Percentiles rank a stretch among this genome's conserved stretches.
These are phyloP conservation scores for Cladosporium sp. DNA, from an alignment of 2,329 filamentous ascomycete species.

Conservation along the genomic window DNA sequence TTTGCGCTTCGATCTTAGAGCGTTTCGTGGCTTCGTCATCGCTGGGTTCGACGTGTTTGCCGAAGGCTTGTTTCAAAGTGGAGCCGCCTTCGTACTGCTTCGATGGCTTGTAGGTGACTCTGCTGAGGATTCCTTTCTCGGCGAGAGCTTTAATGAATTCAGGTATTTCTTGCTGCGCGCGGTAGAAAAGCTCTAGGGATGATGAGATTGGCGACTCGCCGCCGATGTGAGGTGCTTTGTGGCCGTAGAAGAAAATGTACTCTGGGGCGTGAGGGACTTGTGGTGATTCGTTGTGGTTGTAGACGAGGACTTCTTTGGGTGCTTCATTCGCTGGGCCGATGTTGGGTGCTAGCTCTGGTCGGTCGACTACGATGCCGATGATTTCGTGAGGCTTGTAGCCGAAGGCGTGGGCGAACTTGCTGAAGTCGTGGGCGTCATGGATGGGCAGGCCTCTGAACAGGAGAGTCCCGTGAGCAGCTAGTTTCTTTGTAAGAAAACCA, in stretches of 20 bases:
- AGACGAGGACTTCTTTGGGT: conserved; percentile 45
- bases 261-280: conserved; percentile 49
- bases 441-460: conserved; percentile 47
- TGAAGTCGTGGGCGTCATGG: conserved; percentile 42
- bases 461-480: conserved; percentile 43
- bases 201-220: conserved; percentile 47
- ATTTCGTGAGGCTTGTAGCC: conserved; percentile 46
- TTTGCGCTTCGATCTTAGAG: conserved; percentile 47
- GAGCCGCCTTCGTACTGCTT: conserved; percentile 45
- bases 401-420: conserved; percentile 47
- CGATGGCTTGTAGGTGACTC: conserved; percentile 40
- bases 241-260: conserved; percentile 48
- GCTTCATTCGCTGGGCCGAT: conserved; percentile 47
- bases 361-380: conserved; percentile 47
- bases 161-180: conserved; percentile 43
- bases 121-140: conserved; percentile 43
- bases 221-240: conserved; percentile 33
- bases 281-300: conserved; percentile 49
- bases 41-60: conserved; percentile 42
- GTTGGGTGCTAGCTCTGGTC: conserved; percentile 41
- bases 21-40: conserved; percentile 40
- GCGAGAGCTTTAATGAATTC: conserved; percentile 42
- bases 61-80: conserved; percentile 44
- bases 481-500: conserved; percentile 35
- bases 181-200: conserved; percentile 43